Conservation (phyloP, 1,284 basidiomycete species). For the Meira miltonrushii region DNA sequence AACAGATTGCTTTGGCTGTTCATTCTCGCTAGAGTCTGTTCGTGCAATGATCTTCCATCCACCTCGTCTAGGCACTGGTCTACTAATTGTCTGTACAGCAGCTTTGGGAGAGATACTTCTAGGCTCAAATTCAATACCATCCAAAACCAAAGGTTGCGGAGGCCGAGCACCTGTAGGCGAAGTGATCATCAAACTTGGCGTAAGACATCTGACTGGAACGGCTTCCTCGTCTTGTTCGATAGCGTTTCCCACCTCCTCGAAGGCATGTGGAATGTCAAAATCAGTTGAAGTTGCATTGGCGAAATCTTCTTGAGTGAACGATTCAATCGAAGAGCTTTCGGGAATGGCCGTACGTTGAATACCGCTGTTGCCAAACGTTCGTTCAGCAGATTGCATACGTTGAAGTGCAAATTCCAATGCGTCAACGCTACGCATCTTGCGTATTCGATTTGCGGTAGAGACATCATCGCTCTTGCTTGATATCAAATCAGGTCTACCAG, state of each 20-base stretch:
- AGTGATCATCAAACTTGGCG: constrained; percentile 4
- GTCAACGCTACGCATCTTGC: constrained; percentile 9
- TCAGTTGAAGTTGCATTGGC: constrained; percentile 1
- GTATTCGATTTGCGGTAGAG: background rate
- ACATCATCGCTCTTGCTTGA: background rate
- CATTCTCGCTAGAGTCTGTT: background rate
- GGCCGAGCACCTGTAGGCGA: constrained; percentile 4
- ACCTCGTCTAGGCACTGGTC: background rate
- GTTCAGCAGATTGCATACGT: background rate
- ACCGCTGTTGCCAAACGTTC: no score
- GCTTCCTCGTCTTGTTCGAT: background rate
- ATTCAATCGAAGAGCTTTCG: constrained; percentile 2
- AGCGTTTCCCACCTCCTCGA: background rate
- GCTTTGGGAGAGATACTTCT: constrained; percentile 5
- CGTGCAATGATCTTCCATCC: background rate
- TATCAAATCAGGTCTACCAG: background rate
- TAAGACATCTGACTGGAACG: background rate
- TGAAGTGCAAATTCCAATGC: background rate
- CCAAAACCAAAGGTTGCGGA: background rate
- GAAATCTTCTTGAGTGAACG: constrained; percentile 3
- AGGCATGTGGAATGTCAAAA: background rate
- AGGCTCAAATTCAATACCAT: constrained; percentile 8
- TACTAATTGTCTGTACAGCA: background rate
- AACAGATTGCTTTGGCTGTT: background rate
- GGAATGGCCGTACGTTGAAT: background rate